phyloP scores from a whole-genome alignment of 257 asterid species.

The Solanum corneliomulleri region DNA sequence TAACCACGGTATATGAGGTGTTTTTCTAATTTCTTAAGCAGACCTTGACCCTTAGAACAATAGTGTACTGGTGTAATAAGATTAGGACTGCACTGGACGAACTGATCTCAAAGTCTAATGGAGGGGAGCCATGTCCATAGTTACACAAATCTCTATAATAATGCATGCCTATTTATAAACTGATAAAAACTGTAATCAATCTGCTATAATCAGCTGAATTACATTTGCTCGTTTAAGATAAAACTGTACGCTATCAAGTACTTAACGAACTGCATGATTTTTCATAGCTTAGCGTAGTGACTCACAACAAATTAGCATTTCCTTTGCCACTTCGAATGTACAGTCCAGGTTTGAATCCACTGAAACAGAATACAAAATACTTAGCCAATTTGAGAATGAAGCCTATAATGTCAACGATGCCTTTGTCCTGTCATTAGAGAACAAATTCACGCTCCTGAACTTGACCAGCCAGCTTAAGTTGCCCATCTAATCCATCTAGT shows the following conservation, averaged over 20 bases:
- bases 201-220: not conserved
- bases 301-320: not conserved
- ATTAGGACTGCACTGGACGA: not conserved
- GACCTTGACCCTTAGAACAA: not conserved
- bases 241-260: not conserved
- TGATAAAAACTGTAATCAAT: not conserved
- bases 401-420: not conserved
- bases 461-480: conserved; percentile 33
- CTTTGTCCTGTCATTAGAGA: not conserved
- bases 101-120: not conserved
- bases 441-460: conserved; percentile 9
- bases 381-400: not conserved
- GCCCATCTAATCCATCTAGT: conserved; percentile 36
- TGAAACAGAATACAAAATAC: not conserved
- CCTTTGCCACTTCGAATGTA: not conserved
- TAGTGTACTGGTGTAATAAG: not conserved
- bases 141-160: not conserved
- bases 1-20: not conserved
- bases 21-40: not conserved
- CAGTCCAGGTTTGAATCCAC: not conserved
- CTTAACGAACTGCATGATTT: not conserved
- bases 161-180: not conserved
- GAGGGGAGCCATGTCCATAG: not conserved
- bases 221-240: not conserved
- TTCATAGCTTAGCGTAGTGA: not conserved